phyloP scores from a whole-genome alignment of 2,329 filamentous ascomycete genomes.

The Akanthomyces muscarius region DNA sequence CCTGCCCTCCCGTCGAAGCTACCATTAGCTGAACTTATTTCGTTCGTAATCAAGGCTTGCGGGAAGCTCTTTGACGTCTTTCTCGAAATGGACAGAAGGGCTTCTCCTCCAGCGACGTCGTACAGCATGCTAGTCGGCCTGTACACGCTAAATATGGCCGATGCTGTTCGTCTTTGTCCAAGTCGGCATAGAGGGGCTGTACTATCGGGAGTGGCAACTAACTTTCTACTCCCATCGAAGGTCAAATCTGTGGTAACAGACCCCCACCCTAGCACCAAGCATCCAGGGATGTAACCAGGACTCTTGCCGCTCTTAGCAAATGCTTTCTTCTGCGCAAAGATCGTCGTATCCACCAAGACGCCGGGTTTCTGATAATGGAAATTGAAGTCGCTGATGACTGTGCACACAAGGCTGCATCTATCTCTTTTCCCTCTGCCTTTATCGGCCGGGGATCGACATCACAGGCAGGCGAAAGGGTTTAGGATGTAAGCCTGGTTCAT shows the following conservation, averaged over 20 bases:
- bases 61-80: neutral
- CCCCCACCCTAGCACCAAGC: neutral
- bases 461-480: too few relatives aligned
- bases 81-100: neutral
- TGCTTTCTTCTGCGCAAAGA: neutral
- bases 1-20: neutral
- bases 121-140: too few relatives aligned
- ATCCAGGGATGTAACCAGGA: neutral
- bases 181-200: neutral
- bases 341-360: neutral
- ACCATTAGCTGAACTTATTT: neutral
- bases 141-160: too few relatives aligned
- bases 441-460: neutral
- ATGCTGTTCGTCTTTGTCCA: neutral
- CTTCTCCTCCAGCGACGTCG: too few relatives aligned
- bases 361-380: neutral
- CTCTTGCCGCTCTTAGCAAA: neutral
- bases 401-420: neutral
- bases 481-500: neutral
- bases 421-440: neutral
- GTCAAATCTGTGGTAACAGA: neutral
- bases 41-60: too few relatives aligned
- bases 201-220: slow-evolving; percentile 7
- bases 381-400: neutral
- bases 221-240: neutral